Evolutionary conservation across 495 filamentous ascomycete species (phyloP), one percentile per base, ranked within the genome.

Genomic region (Xylaria venustula): DNA sequence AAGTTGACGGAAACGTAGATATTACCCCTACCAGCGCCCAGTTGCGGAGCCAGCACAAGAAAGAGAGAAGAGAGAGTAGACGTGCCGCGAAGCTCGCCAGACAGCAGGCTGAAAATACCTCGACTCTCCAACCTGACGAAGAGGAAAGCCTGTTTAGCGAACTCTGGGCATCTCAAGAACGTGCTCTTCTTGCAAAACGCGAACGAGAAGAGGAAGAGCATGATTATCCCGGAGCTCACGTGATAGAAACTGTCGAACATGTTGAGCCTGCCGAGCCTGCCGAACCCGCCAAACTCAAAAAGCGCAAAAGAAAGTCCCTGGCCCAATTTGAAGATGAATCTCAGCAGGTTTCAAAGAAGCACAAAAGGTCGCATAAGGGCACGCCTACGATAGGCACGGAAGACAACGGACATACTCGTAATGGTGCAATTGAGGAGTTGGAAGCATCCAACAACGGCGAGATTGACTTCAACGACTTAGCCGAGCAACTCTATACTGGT

Each of bases 81-180:
- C 42, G 53, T 12, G 45, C 45, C 4, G 51, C 60, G 15, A 62
- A 51, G 65, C 62, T 68, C 62, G 25, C 58, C 55, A 44, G 68
- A 64, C 54, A 62, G 56, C 30, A 73, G 58, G 67, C 64, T 54
- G 67, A 60, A 66, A 50, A 45, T 66, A 44, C n/a, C 32, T 28
- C 36, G 9, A 15, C 30, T 9, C 14, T 56, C 12, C 25, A 44
- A 23, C 1, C 17, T 19, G 23, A 34, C 20, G 22, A 55, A 32
- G 17, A 55, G 28, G 11, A 30, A 15, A 57, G 45, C 19, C 50
- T 2, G 7, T 48, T 54, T 36, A 20, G 32, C 5, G 51, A 55
- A 22, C 36, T 56, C 36, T 48, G 30, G 51, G n/a, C 40, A 30
- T 46, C 59, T 26, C 51, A 62, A 56, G 52, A 62, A 50, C 23